Conservation (phyloP, 148 eudicot genomes). For the Cornus kousa region DNA sequence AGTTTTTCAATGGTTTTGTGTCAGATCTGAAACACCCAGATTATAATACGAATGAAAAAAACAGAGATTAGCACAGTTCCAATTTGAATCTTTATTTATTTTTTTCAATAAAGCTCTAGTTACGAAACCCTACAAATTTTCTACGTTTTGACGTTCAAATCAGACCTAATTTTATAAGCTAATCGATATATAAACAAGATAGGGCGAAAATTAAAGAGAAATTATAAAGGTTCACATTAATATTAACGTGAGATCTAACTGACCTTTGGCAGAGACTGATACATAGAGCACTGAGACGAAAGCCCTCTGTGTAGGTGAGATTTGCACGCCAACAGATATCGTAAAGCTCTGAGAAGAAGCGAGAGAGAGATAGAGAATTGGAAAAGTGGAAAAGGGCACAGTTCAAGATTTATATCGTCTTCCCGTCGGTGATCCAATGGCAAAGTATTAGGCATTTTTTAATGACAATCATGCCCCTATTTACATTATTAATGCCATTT, state of each 20-base stretch:
- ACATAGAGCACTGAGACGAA: background rate
- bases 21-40: constrained; percentile 53
- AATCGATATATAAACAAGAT: background rate
- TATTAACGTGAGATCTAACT: constrained; percentile 2
- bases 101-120: background rate
- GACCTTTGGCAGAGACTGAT: constrained; percentile 4
- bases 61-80: constrained; percentile 11
- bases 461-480: background rate
- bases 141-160: background rate
- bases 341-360: background rate
- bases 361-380: background rate
- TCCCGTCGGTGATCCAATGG: background rate
- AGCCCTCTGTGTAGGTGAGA: background rate
- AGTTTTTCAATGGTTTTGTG: background rate
- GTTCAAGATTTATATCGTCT: background rate
- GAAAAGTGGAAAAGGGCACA: background rate
- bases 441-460: no score
- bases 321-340: background rate
- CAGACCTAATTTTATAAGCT: background rate
- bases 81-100: background rate
- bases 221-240: background rate
- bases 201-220: background rate
- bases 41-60: constrained; percentile 13
- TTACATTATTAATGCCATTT: background rate
- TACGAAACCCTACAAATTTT: background rate